These are phyloP conservation scores for Pythium diclinum DNA, from an alignment of 352 stramenopile species.

Conservation along the genomic window DNA sequence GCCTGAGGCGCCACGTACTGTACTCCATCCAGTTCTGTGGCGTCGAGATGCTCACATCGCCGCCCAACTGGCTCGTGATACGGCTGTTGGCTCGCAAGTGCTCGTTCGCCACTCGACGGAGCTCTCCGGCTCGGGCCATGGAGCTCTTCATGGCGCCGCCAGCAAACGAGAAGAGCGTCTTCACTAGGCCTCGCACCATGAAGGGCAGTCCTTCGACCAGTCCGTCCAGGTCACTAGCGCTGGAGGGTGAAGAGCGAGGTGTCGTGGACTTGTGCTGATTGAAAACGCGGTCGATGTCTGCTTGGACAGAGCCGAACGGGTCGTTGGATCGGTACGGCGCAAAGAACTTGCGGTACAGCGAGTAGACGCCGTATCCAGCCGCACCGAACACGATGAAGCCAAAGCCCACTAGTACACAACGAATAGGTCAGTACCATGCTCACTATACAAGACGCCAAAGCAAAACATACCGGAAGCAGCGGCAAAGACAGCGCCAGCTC, in stretches of 20 bases:
- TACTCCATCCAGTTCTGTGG: slow-evolving; percentile 74
- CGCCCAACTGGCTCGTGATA: slow-evolving; percentile 51
- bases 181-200: slow-evolving; percentile 56
- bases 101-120: slow-evolving; percentile 52
- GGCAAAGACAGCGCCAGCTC: slow-evolving; percentile 51
- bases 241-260: not conserved
- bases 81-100: slow-evolving; percentile 47
- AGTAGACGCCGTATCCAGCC: slow-evolving; percentile 68
- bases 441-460: not conserved
- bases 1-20: slow-evolving; percentile 36
- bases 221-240: slow-evolving; percentile 37
- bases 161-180: slow-evolving; percentile 65
- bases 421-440: not conserved
- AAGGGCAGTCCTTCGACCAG: slow-evolving; percentile 58
- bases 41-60: slow-evolving; percentile 43
- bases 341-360: slow-evolving; percentile 64
- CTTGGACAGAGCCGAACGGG: slow-evolving; percentile 42
- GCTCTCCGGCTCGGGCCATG: slow-evolving; percentile 55
- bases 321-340: slow-evolving; percentile 42
- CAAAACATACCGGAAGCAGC: slow-evolving; percentile 56
- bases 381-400: slow-evolving; percentile 64
- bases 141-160: slow-evolving; percentile 58
- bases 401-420: slow-evolving; percentile 50
- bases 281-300: slow-evolving; percentile 60
- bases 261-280: slow-evolving; percentile 16